phyloP scores from a whole-genome alignment of 768 basidiomycete genomes.

The Rhodotorula paludigena region DNA sequence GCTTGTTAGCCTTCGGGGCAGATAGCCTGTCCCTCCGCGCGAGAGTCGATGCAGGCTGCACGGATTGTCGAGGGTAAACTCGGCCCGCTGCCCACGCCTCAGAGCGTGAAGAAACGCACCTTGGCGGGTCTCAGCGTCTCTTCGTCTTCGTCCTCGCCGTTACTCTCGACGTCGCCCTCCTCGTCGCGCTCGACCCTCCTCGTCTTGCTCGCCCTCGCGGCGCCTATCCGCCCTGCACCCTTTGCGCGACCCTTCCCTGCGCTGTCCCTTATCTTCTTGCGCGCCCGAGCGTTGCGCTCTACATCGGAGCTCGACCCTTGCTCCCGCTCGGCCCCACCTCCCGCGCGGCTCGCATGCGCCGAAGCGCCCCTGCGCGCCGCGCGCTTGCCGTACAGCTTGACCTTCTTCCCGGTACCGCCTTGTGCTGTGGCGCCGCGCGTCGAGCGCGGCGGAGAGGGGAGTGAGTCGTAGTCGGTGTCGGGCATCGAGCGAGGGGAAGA shows the following conservation, averaged over 20 bases:
- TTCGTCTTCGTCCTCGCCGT: neutral
- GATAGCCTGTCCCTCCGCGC: too few species aligned
- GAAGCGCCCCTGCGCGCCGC: too few species aligned
- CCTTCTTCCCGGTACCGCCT: too few species aligned
- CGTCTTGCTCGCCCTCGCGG: neutral
- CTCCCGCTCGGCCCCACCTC: too few species aligned
- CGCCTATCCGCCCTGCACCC: neutral
- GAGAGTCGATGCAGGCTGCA: too few species aligned
- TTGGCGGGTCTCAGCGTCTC: neutral
- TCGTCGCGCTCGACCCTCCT: neutral
- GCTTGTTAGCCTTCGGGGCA: too few species aligned
- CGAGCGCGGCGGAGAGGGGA: neutral
- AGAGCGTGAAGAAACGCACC: too few species aligned
- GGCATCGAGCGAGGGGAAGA: neutral
- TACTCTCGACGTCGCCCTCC: neutral
- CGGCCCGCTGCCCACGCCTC: too few species aligned
- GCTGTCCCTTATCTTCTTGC: neutral
- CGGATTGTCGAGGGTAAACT: too few species aligned
- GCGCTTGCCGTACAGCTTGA: neutral
- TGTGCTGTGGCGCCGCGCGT: neutral
- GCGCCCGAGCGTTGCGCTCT: too few species aligned
- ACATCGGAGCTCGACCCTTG: neutral
- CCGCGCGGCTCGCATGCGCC: too few species aligned
- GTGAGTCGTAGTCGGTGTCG: constrained; percentile 22
- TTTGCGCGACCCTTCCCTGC: neutral